A percentile compares a stretch with the other conserved stretches of the same genome.
phyloP scores from a whole-genome alignment of 192 early-diverging fungal species.

The Spinellus fusiger region DNA sequence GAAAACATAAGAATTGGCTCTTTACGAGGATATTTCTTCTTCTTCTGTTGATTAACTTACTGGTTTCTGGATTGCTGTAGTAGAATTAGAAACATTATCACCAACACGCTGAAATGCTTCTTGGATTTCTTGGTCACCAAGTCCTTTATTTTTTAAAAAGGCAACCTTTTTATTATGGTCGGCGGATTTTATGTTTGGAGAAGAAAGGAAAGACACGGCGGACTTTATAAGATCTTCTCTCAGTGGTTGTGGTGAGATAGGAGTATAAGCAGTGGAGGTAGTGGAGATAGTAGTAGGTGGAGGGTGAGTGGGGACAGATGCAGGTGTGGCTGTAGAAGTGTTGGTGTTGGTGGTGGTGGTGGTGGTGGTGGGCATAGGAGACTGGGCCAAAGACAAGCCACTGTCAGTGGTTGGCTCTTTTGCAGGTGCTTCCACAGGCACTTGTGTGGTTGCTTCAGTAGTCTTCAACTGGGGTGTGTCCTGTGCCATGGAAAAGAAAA shows the following conservation, averaged over 20 bases:
- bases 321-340: not conserved
- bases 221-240: conserved; percentile 48
- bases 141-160: conserved; percentile 76
- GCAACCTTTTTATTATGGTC: conserved; percentile 67
- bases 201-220: conserved; percentile 68
- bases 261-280: not conserved
- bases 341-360: not conserved
- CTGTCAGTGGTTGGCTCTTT: too few species aligned
- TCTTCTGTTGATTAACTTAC: not conserved
- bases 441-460: too few species aligned
- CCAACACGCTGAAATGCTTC: conserved; percentile 41
- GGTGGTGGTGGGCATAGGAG: too few species aligned
- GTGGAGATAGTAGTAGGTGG: not conserved
- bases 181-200: conserved; percentile 68
- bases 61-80: not conserved
- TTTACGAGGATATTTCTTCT: not conserved
- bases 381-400: too few species aligned
- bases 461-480: too few species aligned
- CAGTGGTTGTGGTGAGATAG: conserved; percentile 19
- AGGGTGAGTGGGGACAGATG: too few species aligned
- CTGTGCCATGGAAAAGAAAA: not conserved
- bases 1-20: not conserved
- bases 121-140: conserved; percentile 66
- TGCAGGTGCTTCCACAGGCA: too few species aligned
- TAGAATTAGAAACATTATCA: not conserved